These are phyloP conservation scores for Lactifluus volemus DNA, from an alignment of 768 basidiomycete species.

Conservation along the genomic window DNA sequence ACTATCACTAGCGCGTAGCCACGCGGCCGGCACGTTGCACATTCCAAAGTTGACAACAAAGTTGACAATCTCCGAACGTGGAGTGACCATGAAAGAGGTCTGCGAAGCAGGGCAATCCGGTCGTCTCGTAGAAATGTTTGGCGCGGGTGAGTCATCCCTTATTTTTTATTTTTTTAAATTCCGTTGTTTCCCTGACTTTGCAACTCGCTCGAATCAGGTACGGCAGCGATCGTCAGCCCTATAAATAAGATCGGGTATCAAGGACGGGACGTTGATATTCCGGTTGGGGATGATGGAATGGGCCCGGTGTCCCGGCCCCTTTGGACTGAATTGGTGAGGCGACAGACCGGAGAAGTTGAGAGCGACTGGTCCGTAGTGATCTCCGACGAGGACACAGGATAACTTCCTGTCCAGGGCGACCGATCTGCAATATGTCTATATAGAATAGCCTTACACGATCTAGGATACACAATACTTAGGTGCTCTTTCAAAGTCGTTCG, in stretches of 20 bases:
- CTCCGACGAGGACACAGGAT: neutral
- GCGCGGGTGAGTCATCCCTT: conserved; percentile 13
- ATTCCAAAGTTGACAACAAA: conserved; percentile 22
- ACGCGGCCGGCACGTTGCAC: conserved; percentile 25
- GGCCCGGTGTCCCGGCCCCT: conserved; percentile 33
- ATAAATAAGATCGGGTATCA: conserved; percentile 35
- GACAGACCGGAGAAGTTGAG: conserved; percentile 36
- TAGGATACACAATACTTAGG: neutral
- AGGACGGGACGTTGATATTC: conserved; percentile 33
- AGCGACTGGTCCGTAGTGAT: conserved; percentile 37
- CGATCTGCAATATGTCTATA: neutral
- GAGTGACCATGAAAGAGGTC: conserved; percentile 28
- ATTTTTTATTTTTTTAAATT: neutral
- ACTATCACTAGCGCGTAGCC: conserved; percentile 30
- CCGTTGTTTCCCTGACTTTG: neutral
- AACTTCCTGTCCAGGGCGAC: neutral
- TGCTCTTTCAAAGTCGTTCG: neutral
- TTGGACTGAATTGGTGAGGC: conserved; percentile 30
- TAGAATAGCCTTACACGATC: neutral
- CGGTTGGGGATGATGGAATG: conserved; percentile 32
- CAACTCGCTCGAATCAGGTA: conserved; percentile 23
- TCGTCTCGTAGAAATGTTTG: conserved; percentile 29
- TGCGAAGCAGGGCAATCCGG: conserved; percentile 23
- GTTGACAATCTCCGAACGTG: conserved; percentile 25
- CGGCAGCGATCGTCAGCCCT: conserved; percentile 32